Percentiles rank a stretch among this genome's conserved stretches.
Conservation (phyloP, 805 yeast species). For the Yarrowia sp. region DNA sequence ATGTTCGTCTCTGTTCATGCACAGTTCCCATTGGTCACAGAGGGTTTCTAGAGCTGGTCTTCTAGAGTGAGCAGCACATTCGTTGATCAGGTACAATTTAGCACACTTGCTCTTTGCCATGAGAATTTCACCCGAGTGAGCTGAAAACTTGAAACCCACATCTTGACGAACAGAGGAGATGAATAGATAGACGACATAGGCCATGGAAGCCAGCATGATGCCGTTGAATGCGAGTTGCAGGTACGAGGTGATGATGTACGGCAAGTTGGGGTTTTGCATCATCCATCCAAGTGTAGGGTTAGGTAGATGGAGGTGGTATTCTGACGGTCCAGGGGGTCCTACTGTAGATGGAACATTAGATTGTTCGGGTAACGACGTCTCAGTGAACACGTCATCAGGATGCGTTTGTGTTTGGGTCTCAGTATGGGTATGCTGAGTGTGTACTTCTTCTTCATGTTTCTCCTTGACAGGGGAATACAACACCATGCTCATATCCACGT, state of each 20-base stretch:
- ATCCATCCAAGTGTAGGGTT: conserved; percentile 23
- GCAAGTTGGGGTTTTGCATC: conserved; percentile 37
- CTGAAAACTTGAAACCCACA: conserved; percentile 62
- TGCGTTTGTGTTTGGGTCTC: background rate
- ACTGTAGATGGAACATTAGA: too few species aligned
- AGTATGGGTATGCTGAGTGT: background rate
- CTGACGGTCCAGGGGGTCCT: background rate
- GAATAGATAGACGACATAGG: conserved; percentile 50
- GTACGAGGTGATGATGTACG: conserved; percentile 60
- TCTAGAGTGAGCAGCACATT: conserved; percentile 56
- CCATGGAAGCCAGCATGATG: conserved; percentile 46
- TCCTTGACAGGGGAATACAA: conserved; percentile 8
- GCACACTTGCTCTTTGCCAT: conserved; percentile 66
- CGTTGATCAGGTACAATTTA: conserved; percentile 63
- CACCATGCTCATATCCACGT: conserved; percentile 21
- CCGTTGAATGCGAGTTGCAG: conserved; percentile 62
- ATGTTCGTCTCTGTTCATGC: conserved; percentile 77
- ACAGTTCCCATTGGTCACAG: conserved; percentile 71
- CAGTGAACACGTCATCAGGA: background rate
- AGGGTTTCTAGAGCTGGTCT: conserved; percentile 71
- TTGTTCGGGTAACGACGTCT: too few species aligned
- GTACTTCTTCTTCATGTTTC: background rate
- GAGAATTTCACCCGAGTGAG: conserved; percentile 52
- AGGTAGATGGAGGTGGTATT: conserved; percentile 17
- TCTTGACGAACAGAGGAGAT: conserved; percentile 58